A percentile compares a stretch with the other conserved stretches of the same genome.
Conservation (phyloP, 129 eudicot species). For the Tagetes patula region DNA sequence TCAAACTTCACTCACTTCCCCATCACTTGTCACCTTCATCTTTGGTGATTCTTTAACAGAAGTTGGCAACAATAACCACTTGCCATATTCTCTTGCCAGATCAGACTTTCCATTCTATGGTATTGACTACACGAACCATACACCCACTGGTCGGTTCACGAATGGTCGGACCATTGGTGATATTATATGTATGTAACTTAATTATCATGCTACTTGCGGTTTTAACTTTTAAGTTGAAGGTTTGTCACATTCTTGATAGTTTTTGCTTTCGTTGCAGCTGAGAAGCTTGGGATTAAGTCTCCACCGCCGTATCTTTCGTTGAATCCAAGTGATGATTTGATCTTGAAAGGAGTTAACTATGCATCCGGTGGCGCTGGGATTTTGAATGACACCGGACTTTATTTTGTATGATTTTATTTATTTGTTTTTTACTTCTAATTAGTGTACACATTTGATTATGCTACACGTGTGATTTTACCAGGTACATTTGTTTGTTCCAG, state of each 20-base stretch:
- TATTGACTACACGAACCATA: conserved; percentile 51
- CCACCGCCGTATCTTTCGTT: conserved; percentile 87
- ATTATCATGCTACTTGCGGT: background rate
- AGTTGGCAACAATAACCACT: conserved; percentile 84
- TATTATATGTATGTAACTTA: conserved; percentile 54
- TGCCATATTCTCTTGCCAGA: conserved; percentile 71
- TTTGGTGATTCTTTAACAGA: conserved; percentile 92
- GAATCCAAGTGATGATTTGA: conserved; percentile 50
- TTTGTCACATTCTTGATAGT: background rate
- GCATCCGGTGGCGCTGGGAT: conserved; percentile 99
- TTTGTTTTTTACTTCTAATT: background rate
- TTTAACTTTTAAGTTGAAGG: background rate
- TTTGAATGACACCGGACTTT: conserved; percentile 85
- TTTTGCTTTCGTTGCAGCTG: conserved; percentile 46
- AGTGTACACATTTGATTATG: background rate
- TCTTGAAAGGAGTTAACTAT: conserved; percentile 79
- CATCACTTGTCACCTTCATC: conserved; percentile 58
- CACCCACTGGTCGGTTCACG: conserved; percentile 80
- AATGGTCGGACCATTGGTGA: conserved; percentile 97
- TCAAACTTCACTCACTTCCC: conserved; percentile 23
- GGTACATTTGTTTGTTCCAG: background rate
- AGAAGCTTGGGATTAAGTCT: conserved; percentile 73
- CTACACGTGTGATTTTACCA: too few species aligned
- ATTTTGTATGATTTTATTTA: conserved; percentile 51
- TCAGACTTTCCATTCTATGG: conserved; percentile 78